phyloP scores from a whole-genome alignment of 495 filamentous ascomycete species.

The Friedmanniomyces simplex region DNA sequence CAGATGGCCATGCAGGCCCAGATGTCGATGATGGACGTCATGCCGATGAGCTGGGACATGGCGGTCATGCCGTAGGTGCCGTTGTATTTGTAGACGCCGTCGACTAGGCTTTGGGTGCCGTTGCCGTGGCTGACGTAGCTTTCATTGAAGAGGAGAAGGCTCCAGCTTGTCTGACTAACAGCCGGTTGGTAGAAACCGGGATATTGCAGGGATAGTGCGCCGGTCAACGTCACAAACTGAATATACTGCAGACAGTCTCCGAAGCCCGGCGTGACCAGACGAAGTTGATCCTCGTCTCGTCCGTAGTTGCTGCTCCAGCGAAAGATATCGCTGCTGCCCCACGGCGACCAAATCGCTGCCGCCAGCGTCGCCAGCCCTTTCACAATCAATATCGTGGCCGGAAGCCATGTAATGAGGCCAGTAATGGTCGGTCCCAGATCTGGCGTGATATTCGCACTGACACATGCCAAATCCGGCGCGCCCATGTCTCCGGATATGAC shows the following conservation, averaged over 20 bases:
- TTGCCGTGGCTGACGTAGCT: slow-evolving; percentile 64
- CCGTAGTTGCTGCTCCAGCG: slow-evolving; percentile 95
- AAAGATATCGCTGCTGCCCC: slow-evolving; percentile 82
- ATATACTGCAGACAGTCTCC: slow-evolving; percentile 96
- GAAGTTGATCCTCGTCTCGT: slow-evolving; percentile 80
- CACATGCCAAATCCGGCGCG: slow-evolving; percentile 60
- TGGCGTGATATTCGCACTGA: slow-evolving; percentile 72
- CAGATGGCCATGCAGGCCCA: slow-evolving; percentile 90
- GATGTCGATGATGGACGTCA: slow-evolving; percentile 64
- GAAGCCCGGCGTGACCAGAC: slow-evolving; percentile 90
- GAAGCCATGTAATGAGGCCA: slow-evolving; percentile 64
- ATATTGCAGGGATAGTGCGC: slow-evolving; percentile 74
- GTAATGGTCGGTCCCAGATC: slow-evolving; percentile 55
- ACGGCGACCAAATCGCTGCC: slow-evolving; percentile 82
- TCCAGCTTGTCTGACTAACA: slow-evolving; percentile 79
- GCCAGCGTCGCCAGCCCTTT: slow-evolving; percentile 72
- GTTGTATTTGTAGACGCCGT: slow-evolving; percentile 71
- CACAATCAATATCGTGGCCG: slow-evolving; percentile 63
- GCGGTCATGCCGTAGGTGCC: slow-evolving; percentile 69
- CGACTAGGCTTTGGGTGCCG: slow-evolving; percentile 53
- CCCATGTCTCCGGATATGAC: slow-evolving; percentile 62
- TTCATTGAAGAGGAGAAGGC: slow-evolving; percentile 81
- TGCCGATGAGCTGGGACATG: slow-evolving; percentile 74
- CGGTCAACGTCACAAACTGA: slow-evolving; percentile 83
- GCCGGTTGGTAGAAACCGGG: slow-evolving; percentile 92